phyloP scores from a whole-genome alignment of 345 rosid genomes.

The Citrus sinensis region DVS_A1.0 CM039163.1:17316501-17317000 shows the following conservation, averaged over 20 bases:
- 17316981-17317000: too few species aligned
- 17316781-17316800: neutral
- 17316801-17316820: neutral
- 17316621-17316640: neutral
- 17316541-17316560: neutral
- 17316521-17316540: too few species aligned
- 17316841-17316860: neutral
- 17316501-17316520: too few species aligned
- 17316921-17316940: neutral
- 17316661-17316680: neutral
- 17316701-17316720: neutral
- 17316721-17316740: neutral
- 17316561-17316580: neutral
- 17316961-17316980: too few species aligned
- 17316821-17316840: neutral
- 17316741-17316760: too few species aligned
- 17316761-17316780: neutral
- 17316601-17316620: too few species aligned
- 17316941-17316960: neutral
- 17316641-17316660: neutral
- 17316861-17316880: neutral
- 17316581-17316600: too few species aligned
- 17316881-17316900: neutral
- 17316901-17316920: neutral
- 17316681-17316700: neutral